phyloP scores from a whole-genome alignment of 371 early-diverging fungal genomes.

The Mucor piriformis region DNA sequence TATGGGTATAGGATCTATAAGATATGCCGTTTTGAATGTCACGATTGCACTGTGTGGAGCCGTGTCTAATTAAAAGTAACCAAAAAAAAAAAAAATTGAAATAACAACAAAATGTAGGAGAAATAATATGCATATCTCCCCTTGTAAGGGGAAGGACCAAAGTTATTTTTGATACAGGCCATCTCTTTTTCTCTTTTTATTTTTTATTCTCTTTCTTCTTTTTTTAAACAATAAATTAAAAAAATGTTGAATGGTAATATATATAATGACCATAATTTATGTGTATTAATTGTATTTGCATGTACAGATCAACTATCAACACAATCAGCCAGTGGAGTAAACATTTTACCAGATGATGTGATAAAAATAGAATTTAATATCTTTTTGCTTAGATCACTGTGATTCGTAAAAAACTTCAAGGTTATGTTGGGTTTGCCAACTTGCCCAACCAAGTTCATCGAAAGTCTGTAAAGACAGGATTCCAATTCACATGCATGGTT shows the following conservation, averaged over 20 bases:
- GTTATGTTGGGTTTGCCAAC: slow-evolving; percentile 97
- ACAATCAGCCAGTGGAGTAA: slow-evolving; percentile 11
- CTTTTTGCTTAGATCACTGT: slow-evolving; percentile 33
- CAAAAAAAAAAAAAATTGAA: background rate
- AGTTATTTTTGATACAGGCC: too few species aligned
- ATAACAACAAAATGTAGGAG: background rate
- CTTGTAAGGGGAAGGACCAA: background rate
- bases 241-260: background rate
- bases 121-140: too few species aligned
- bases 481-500: slow-evolving; percentile 97
- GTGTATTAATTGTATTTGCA: background rate
- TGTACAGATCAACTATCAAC: slow-evolving; percentile 6
- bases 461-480: slow-evolving; percentile 97
- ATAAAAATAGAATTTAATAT: background rate
- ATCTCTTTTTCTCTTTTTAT: slow-evolving; percentile 1
- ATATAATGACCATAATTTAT: background rate
- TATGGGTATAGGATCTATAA: too few species aligned
- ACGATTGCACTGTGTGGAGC: too few species aligned
- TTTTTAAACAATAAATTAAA: slow-evolving; percentile 5
- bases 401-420: slow-evolving; percentile 80
- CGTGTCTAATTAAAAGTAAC: background rate
- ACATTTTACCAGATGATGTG: background rate
- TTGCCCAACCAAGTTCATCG: slow-evolving; percentile 98
- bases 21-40: too few species aligned
- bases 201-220: background rate